These are phyloP conservation scores for Melocanna baccifera DNA, from an alignment of 176 grass and related monocot genomes.

Conservation along the genomic window DNA sequence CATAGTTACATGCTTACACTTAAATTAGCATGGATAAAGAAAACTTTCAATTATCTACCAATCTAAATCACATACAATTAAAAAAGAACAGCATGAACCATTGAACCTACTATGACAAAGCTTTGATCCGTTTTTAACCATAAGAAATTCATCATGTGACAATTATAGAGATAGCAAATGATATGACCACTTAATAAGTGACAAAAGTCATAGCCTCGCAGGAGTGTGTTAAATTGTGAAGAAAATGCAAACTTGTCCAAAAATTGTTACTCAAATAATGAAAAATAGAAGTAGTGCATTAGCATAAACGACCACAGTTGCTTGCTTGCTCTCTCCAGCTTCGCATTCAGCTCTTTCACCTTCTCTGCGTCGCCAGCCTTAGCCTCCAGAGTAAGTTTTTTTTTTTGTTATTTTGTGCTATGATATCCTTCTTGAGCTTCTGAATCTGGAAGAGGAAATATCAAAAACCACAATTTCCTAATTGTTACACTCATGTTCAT, in stretches of 20 bases:
- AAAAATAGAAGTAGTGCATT: conserved; percentile 11
- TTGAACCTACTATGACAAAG: not conserved
- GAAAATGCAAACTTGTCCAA: not conserved
- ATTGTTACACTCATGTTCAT: not conserved
- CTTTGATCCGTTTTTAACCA: not conserved
- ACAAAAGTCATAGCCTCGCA: not conserved
- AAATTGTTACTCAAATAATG: not conserved
- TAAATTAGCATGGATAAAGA: not conserved
- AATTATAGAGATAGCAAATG: not conserved
- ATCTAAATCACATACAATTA: not conserved
- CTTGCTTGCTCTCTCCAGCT: conserved; percentile 67
- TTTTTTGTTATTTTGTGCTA: conserved; percentile 46
- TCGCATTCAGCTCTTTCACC: conserved; percentile 54
- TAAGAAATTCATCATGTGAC: conserved; percentile 20
- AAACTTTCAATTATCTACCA: not conserved
- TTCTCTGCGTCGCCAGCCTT: conserved; percentile 51
- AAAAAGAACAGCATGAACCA: not conserved
- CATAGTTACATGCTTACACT: not conserved
- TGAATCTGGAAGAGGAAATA: conserved; percentile 42
- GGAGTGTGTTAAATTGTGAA: not conserved
- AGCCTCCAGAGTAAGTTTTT: conserved; percentile 49
- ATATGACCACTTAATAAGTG: not conserved
- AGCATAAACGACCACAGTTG: not conserved
- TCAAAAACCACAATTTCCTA: conserved; percentile 12
- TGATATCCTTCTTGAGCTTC: conserved; percentile 60